Conservation (phyloP, 345 rosid species). For the Salix purpurea region DNA sequence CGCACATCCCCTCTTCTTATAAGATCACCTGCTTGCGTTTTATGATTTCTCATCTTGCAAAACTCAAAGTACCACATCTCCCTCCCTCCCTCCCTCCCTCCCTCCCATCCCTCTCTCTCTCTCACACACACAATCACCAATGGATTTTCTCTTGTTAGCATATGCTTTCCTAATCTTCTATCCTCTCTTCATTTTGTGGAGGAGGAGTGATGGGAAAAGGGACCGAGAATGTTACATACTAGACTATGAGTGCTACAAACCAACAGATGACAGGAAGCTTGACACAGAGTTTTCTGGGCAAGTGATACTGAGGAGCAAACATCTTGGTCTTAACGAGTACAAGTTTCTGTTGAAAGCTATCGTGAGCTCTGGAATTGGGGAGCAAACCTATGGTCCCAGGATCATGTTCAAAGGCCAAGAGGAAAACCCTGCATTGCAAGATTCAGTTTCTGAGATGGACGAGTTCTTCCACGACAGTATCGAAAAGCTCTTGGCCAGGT, state of each 20-base stretch:
- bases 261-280: constrained; percentile 38
- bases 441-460: constrained; percentile 73
- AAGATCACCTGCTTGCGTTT: not conserved
- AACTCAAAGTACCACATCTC: not conserved
- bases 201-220: constrained; percentile 20
- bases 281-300: constrained; percentile 34
- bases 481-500: constrained; percentile 49
- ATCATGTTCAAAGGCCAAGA: constrained; percentile 38
- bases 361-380: constrained; percentile 48
- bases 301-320: constrained; percentile 32
- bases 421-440: constrained; percentile 53
- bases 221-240: constrained; percentile 39
- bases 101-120: not conserved
- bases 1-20: not conserved
- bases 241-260: constrained; percentile 44
- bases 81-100: not conserved
- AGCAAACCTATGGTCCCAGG: constrained; percentile 40
- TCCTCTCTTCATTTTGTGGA: constrained; percentile 21
- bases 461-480: constrained; percentile 70
- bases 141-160: constrained; percentile 30
- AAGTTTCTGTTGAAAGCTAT: constrained; percentile 47
- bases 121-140: not conserved
- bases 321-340: constrained; percentile 44
- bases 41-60: constrained; percentile 5
- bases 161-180: constrained; percentile 23